A percentile compares a stretch with the other conserved stretches of the same genome.
Evolutionary conservation across 2,329 filamentous ascomycete genomes (phyloP).

Genomic region (Fusarium chlamydosporum): DNA sequence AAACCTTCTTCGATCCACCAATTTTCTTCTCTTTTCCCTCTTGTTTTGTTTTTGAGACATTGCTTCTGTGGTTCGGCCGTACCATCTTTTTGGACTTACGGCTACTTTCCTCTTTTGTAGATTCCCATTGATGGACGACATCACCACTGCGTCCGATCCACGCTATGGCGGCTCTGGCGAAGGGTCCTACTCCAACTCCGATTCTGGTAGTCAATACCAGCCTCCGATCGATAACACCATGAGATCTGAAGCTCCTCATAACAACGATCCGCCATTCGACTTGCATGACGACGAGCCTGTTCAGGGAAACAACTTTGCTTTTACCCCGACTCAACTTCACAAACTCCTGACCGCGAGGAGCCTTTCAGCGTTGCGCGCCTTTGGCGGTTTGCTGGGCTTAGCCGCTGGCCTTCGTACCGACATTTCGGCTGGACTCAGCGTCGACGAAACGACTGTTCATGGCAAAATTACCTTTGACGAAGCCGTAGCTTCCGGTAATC

Average conservation of each 20-base stretch:
- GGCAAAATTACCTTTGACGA: constrained; percentile 64
- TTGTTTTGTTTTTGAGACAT: not conserved
- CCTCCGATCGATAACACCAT: constrained; percentile 22
- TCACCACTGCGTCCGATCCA: constrained; percentile 45
- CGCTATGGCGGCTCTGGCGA: constrained; percentile 42
- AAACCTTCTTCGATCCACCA: constrained; percentile 11
- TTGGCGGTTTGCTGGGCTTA: constrained; percentile 69
- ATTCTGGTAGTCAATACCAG: constrained; percentile 28
- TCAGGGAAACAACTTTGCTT: constrained; percentile 65
- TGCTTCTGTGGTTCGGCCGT: constrained; percentile 8
- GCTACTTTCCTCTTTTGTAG: constrained; percentile 12
- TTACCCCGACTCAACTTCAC: constrained; percentile 67
- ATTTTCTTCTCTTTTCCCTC: constrained; percentile 13
- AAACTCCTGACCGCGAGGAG: constrained; percentile 67
- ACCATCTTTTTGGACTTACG: constrained; percentile 12
- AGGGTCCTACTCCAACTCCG: constrained; percentile 33
- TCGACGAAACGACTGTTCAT: constrained; percentile 64
- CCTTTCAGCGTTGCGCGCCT: constrained; percentile 62
- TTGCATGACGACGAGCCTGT: constrained; percentile 50
- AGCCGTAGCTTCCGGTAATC: constrained; percentile 59
- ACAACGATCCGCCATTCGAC: constrained; percentile 42
- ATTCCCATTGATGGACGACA: constrained; percentile 51
- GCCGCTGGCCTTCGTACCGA: constrained; percentile 66
- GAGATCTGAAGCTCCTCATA: constrained; percentile 16
- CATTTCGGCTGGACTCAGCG: constrained; percentile 62